Conservation (phyloP, 257 asterid genomes). For the Eustoma russellianum region DNA sequence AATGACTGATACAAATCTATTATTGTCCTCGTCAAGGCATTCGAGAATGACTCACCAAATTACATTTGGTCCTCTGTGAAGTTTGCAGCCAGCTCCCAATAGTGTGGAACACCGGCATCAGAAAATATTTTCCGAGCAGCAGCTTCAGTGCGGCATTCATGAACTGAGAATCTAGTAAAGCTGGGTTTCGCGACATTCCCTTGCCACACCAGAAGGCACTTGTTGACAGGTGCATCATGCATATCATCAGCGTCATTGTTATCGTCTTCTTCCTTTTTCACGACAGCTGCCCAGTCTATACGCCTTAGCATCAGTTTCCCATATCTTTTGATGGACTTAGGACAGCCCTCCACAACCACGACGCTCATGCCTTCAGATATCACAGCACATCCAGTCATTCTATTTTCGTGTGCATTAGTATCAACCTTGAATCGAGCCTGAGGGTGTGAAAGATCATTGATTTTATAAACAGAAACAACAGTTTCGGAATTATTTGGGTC, state of each 20-base stretch:
- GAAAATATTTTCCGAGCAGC: conserved; percentile 67
- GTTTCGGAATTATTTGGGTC: conserved; percentile 46
- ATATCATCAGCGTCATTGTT: conserved; percentile 42
- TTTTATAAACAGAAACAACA: conserved; percentile 66
- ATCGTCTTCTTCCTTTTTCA: conserved; percentile 42
- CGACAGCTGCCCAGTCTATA: conserved; percentile 73
- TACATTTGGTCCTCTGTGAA: conserved; percentile 45
- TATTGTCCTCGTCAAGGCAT: no score
- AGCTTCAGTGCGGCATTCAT: conserved; percentile 76
- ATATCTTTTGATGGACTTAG: conserved; percentile 74
- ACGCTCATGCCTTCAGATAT: conserved; percentile 72
- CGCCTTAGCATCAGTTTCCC: conserved; percentile 85
- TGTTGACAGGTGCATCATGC: conserved; percentile 36
- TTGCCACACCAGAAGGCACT: conserved; percentile 88
- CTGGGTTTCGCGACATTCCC: conserved; percentile 64
- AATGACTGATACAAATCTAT: no score
- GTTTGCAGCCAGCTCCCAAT: conserved; percentile 85
- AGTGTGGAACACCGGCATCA: conserved; percentile 77
- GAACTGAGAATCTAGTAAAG: conserved; percentile 53
- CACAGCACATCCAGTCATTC: conserved; percentile 67
- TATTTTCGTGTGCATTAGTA: conserved; percentile 81
- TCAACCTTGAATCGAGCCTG: conserved; percentile 87
- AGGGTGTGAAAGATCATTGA: conserved; percentile 86
- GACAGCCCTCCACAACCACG: conserved; percentile 89
- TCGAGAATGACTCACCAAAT: neutral